Evolutionary conservation across 176 grass and related monocot genomes (phyloP).

Genomic region (Tuctoria greenei): DNA sequence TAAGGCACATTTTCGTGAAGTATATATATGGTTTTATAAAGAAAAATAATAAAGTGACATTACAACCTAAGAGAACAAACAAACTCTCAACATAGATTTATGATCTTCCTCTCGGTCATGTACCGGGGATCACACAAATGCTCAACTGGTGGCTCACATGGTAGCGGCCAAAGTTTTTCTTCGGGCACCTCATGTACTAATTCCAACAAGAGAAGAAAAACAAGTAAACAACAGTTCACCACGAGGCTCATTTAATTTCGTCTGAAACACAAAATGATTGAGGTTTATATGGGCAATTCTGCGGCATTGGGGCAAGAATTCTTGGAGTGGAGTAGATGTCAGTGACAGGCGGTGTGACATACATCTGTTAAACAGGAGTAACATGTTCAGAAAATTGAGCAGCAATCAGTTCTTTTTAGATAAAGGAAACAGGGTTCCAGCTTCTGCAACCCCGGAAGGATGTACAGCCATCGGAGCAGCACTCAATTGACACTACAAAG

Average conservation of each 20-base stretch:
- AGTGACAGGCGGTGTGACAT: constrained; percentile 74
- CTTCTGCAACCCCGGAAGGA: too few relatives aligned
- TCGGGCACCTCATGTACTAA: constrained; percentile 65
- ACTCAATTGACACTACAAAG: too few relatives aligned
- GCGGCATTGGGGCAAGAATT: constrained; percentile 74
- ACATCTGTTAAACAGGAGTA: constrained; percentile 70
- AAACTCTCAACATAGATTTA: constrained; percentile 58
- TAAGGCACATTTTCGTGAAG: constrained; percentile 4
- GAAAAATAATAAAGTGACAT: neutral
- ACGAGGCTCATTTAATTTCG: neutral
- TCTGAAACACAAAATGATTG: constrained; percentile 2
- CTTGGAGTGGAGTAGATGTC: constrained; percentile 88
- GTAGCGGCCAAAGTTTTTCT: constrained; percentile 65
- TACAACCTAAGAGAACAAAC: constrained; percentile 8
- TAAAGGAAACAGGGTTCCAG: too few relatives aligned
- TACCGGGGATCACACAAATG: constrained; percentile 62
- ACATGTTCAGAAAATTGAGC: constrained; percentile 18
- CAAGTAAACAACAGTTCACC: constrained; percentile 9
- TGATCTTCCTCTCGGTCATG: constrained; percentile 69
- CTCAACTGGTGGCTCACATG: constrained; percentile 85
- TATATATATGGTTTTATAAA: neutral
- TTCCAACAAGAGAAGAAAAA: constrained; percentile 13
- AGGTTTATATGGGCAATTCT: constrained; percentile 39
- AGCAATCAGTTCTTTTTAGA: neutral
- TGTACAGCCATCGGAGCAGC: too few relatives aligned